Percentiles rank a stretch among this genome's conserved stretches.
These are phyloP conservation scores for Mucor circinelloides DNA, from an alignment of 371 early-diverging fungal genomes.

Conservation along the genomic window DNA sequence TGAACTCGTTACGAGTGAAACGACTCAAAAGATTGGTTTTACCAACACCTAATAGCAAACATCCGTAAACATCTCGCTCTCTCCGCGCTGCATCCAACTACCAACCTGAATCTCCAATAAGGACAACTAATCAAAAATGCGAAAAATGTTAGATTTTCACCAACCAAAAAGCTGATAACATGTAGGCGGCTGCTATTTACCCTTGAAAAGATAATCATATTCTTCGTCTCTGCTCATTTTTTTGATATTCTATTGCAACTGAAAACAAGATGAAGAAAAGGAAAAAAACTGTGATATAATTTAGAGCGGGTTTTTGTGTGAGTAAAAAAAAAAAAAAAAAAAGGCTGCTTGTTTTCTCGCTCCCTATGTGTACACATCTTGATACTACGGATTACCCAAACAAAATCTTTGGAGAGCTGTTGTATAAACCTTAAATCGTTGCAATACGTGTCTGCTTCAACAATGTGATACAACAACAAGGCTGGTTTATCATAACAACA, in stretches of 20 bases:
- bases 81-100: not conserved
- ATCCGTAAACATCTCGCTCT: not conserved
- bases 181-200: conserved; percentile 5
- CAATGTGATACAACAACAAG: not conserved
- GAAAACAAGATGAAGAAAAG: not conserved
- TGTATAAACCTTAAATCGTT: not conserved
- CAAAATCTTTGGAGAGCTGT: not conserved
- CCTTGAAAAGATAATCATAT: conserved; percentile 38
- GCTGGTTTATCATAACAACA: not conserved
- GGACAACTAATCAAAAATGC: conserved; percentile 75
- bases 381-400: not conserved
- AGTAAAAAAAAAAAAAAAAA: not conserved
- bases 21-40: conserved; percentile 98
- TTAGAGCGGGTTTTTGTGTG: conserved; percentile 5
- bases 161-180: not conserved
- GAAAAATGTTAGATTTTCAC: not conserved
- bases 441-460: not conserved
- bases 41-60: conserved; percentile 76
- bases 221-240: conserved; percentile 36
- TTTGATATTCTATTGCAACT: conserved; percentile 2
- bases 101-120: conserved; percentile 97
- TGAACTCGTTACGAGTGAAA: conserved; percentile 97
- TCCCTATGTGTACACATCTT: not conserved
- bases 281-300: not conserved
- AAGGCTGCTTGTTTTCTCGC: not conserved